These are phyloP conservation scores for Somion occarium DNA, from an alignment of 1,284 basidiomycete genomes.

Conservation along the genomic window DNA sequence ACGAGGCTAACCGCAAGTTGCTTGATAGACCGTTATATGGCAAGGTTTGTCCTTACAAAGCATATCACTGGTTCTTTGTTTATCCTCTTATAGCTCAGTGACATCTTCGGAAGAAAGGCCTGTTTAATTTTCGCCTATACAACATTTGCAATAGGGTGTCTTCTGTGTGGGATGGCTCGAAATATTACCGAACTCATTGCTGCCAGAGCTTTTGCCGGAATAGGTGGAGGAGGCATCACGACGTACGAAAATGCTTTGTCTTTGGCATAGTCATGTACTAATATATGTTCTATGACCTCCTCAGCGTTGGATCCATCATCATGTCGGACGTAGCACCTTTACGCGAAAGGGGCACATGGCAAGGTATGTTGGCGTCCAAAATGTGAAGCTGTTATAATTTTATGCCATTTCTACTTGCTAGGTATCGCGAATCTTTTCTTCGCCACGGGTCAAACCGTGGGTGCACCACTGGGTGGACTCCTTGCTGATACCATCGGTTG, in stretches of 20 bases:
- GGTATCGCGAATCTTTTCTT: slow-evolving; percentile 55
- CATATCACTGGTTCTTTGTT: not conserved
- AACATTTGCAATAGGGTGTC: slow-evolving; percentile 49
- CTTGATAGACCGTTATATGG: slow-evolving; percentile 54
- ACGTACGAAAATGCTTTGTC: too few species aligned
- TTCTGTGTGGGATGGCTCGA: slow-evolving; percentile 48
- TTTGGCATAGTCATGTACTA: too few species aligned
- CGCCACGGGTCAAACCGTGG: slow-evolving; percentile 47
- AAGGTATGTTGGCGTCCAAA: slow-evolving; percentile 48
- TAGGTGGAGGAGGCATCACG: slow-evolving; percentile 62
- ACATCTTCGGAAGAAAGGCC: slow-evolving; percentile 59
- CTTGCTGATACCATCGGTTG: slow-evolving; percentile 59
- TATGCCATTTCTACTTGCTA: slow-evolving; percentile 15
- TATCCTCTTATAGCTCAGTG: slow-evolving; percentile 35
- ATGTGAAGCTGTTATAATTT: not conserved
- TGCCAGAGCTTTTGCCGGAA: slow-evolving; percentile 52
- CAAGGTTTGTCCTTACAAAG: slow-evolving; percentile 29
- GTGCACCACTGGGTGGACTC: slow-evolving; percentile 56
- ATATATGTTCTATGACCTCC: not conserved
- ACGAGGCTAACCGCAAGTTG: too few species aligned
- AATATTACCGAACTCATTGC: slow-evolving; percentile 54
- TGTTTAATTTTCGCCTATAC: slow-evolving; percentile 53
- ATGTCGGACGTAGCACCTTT: slow-evolving; percentile 60
- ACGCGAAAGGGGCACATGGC: slow-evolving; percentile 57
- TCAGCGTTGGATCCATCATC: slow-evolving; percentile 54